phyloP scores from a whole-genome alignment of 768 basidiomycete species.

The Hericium rajendrae region DNA sequence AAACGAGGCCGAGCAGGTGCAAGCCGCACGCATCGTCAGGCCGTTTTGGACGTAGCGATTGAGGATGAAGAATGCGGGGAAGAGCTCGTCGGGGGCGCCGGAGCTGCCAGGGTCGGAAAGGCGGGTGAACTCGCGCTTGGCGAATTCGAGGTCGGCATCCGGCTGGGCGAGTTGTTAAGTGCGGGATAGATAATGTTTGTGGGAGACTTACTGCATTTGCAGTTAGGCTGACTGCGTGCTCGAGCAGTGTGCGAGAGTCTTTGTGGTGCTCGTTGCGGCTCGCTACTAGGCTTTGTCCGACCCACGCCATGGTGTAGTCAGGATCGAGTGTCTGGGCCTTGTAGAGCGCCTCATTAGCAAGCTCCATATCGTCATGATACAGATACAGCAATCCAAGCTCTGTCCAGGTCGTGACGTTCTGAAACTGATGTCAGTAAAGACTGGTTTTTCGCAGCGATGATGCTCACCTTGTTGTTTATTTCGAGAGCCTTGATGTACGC shows the following conservation, averaged over 20 bases:
- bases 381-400: conserved; percentile 85
- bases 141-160: conserved; percentile 72
- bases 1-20: conserved; percentile 78
- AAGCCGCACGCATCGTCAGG: conserved; percentile 66
- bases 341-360: conserved; percentile 80
- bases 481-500: conserved; percentile 87
- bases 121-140: conserved; percentile 45
- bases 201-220: conserved; percentile 40
- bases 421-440: conserved; percentile 2
- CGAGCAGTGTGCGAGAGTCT: conserved; percentile 61
- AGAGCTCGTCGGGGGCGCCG: conserved; percentile 35
- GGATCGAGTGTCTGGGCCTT: conserved; percentile 89
- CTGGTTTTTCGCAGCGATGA: background rate
- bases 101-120: conserved; percentile 18
- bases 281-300: conserved; percentile 78
- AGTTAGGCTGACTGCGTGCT: conserved; percentile 59
- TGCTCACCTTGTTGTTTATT: conserved; percentile 66
- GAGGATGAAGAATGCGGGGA: conserved; percentile 75
- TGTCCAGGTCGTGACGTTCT: conserved; percentile 76
- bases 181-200: conserved; percentile 6
- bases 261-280: conserved; percentile 42
- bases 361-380: conserved; percentile 63
- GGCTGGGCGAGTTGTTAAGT: conserved; percentile 36
- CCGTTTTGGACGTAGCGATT: conserved; percentile 61
- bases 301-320: conserved; percentile 82